A percentile compares a stretch with the other conserved stretches of the same genome.
Evolutionary conservation across 2,329 filamentous ascomycete genomes (phyloP).

Genomic region (Pseudogymnoascus sp.): DNA sequence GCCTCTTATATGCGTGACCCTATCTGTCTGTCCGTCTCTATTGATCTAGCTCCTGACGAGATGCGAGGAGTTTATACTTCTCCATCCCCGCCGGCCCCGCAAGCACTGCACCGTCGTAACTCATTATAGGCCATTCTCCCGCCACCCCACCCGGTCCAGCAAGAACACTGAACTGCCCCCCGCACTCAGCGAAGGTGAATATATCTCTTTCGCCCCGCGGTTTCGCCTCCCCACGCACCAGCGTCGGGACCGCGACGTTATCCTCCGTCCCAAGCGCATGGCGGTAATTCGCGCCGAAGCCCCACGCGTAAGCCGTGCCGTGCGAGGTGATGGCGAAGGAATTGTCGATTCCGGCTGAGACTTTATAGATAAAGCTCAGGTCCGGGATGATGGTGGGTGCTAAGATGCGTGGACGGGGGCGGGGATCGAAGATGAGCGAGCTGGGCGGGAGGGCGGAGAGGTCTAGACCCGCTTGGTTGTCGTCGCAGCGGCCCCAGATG

Average conservation of each 20-base stretch:
- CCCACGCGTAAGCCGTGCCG: conserved; percentile 70
- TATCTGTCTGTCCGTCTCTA: too few species aligned
- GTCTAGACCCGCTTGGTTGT: conserved; percentile 49
- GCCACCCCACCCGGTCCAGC: conserved; percentile 31
- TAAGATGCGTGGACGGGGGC: conserved; percentile 61
- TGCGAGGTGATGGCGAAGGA: conserved; percentile 61
- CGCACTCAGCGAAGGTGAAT: conserved; percentile 70
- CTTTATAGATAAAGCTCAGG: conserved; percentile 46
- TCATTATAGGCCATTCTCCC: neutral
- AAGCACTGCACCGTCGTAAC: neutral
- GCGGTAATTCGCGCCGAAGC: conserved; percentile 73
- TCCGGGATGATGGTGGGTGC: conserved; percentile 54
- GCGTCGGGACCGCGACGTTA: conserved; percentile 67
- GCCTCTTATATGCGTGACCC: too few species aligned
- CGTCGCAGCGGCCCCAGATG: conserved; percentile 53
- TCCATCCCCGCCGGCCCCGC: neutral
- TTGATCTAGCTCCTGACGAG: neutral
- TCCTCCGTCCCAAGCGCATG: conserved; percentile 69
- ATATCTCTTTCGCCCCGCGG: conserved; percentile 66
- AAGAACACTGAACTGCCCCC: conserved; percentile 74
- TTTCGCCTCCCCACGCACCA: conserved; percentile 74
- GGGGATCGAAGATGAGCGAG: conserved; percentile 53
- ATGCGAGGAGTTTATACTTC: neutral
- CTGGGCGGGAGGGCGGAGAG: conserved; percentile 40
- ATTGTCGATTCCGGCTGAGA: conserved; percentile 63